Conservation (phyloP, 768 basidiomycete species). For the Royoungia palumana region DNA sequence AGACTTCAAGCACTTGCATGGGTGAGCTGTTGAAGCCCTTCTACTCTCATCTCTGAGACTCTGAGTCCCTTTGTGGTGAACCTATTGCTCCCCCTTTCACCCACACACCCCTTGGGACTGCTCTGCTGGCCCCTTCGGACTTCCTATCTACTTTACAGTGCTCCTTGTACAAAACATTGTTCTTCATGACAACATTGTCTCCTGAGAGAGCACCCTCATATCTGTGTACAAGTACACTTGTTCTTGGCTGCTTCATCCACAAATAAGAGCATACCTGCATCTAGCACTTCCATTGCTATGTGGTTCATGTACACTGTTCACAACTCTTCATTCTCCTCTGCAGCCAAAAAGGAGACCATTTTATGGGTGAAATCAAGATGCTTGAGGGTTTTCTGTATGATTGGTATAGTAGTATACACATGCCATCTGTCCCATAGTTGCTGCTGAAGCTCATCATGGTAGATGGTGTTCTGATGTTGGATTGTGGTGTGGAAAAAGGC, state of each 20-base stretch:
- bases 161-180: too few relatives aligned
- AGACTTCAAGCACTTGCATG: too few relatives aligned
- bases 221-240: neutral
- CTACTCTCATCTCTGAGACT: too few relatives aligned
- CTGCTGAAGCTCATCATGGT: neutral
- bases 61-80: too few relatives aligned
- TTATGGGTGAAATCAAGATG: neutral
- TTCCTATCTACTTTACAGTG: too few relatives aligned
- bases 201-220: neutral
- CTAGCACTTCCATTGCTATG: constrained; percentile 9
- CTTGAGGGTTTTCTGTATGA: neutral
- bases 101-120: neutral
- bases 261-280: constrained; percentile 24
- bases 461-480: neutral
- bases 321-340: constrained; percentile 3
- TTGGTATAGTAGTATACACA: neutral
- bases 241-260: constrained; percentile 21
- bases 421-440: neutral
- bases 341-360: neutral
- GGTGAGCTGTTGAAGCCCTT: too few relatives aligned
- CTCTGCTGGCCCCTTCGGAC: too few relatives aligned
- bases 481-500: too few relatives aligned
- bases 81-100: neutral
- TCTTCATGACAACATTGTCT: neutral
- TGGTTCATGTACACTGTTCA: constrained; percentile 8